Base-by-base conservation (phyloP, 2,329 filamentous ascomycete genomes). In the Teratosphaeria nubilosa region DNA sequence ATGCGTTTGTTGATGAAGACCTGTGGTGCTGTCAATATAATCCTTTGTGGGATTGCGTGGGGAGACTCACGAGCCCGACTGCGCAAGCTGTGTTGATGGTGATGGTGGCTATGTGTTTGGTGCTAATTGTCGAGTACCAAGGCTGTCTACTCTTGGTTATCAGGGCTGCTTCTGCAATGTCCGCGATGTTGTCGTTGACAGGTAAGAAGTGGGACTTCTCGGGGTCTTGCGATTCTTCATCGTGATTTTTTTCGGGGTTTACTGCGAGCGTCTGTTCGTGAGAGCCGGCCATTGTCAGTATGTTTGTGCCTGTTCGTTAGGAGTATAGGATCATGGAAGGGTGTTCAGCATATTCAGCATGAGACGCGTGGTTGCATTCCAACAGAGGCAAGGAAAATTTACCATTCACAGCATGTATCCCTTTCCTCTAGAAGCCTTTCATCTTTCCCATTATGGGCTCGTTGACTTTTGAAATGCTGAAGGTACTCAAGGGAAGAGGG, bases 1-100 rank as follows among this genome's bases (percentile, higher is more conserved):
- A 88, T 86, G 62, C 80, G 80, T 72, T 87, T 87, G 74, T 87
- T 87, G 50, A 82, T 84, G 69, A 87, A 87, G 66, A 88, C 82
- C 83, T 85, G 57, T 14, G 22, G 11, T 16, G 30, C 11, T 5
- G 16, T 24, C 54, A 59, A 30, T 34, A 7, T 25, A 13, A 1
- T 16, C 41, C 34, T 11, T 30, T 50, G 37, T 7, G 10, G 41
- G 34, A 10, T 11, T 50, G 22, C 4, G 22, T 45, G 30, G 41
- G n/a, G 9, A 2, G n/a, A 5, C 41, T 34, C 54, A 58, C 58
- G 30, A 60, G 56, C 14, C 56, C 56, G 41, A 54, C 58, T 11
- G 55, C 55, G 16, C 55, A 51, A n/a, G 22, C 55, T n/a, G 50
- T 55, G 24, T 60, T 60, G 30, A 60, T 50, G 7, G 20, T 25